Conservation (phyloP, 2,329 filamentous ascomycete species). For the Gliomastix tumulicola region DNA sequence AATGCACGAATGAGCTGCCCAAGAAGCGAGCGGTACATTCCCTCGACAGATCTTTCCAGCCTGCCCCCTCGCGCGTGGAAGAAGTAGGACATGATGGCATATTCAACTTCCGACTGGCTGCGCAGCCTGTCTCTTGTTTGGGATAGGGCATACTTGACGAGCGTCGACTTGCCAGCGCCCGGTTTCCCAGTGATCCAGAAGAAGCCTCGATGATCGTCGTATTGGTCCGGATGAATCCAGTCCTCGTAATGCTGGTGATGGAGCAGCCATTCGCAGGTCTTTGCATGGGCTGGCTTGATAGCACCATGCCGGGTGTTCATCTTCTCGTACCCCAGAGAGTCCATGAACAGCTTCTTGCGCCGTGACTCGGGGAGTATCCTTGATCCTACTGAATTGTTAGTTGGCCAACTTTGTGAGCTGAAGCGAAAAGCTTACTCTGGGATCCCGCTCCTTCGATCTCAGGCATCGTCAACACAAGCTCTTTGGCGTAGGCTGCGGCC, state of each 20-base stretch:
- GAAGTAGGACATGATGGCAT: conserved; percentile 34
- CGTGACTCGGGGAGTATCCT: too few relatives aligned
- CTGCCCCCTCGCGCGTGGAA: conserved; percentile 38
- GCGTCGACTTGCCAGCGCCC: conserved; percentile 35
- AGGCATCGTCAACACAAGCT: not conserved
- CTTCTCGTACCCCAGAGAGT: conserved; percentile 16
- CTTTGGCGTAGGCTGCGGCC: conserved; percentile 14
- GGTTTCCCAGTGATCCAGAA: conserved; percentile 41
- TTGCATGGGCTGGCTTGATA: conserved; percentile 1
- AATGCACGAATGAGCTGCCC: conserved; percentile 26
- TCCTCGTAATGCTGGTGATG: not conserved
- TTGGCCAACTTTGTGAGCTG: too few relatives aligned
- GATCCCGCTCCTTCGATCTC: too few relatives aligned
- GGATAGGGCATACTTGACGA: conserved; percentile 31
- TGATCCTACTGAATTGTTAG: too few relatives aligned
- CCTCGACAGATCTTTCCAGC: conserved; percentile 17
- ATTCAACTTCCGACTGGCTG: too few relatives aligned
- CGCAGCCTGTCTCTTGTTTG: not conserved
- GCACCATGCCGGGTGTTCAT: conserved; percentile 5
- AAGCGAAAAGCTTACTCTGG: too few relatives aligned
- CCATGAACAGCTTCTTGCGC: conserved; percentile 8
- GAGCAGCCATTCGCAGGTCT: not conserved
- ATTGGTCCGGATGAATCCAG: conserved; percentile 5
- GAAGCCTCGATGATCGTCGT: conserved; percentile 23
- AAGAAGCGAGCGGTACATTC: conserved; percentile 43